Conservation (phyloP, 2,329 filamentous ascomycete genomes). For the Pseudocercospora eumusae region DNA sequence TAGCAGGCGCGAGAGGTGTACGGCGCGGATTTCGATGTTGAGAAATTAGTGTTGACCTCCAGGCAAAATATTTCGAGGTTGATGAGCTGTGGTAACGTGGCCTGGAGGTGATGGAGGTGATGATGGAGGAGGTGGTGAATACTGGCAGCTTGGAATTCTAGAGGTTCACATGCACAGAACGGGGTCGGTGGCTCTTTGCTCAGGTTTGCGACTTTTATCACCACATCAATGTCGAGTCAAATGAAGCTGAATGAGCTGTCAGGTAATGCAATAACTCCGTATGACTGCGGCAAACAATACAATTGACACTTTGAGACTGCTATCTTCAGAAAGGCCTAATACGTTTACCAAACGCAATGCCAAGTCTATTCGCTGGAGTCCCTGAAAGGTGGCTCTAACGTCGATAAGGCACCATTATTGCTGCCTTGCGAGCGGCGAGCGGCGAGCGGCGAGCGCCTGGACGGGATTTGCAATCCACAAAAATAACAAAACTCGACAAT, state of each 20-base stretch:
- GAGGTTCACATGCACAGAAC: constrained; percentile 15
- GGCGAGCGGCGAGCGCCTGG: too few relatives aligned
- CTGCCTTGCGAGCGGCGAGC: background rate
- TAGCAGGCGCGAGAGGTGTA: background rate
- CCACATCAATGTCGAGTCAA: background rate
- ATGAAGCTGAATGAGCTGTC: background rate
- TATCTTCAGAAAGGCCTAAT: background rate
- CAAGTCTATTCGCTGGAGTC: background rate
- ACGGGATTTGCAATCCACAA: background rate
- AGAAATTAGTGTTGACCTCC: background rate
- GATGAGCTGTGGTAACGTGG: constrained; percentile 5
- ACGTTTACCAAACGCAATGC: background rate
- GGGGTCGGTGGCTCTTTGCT: background rate
- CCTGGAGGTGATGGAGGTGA: background rate
- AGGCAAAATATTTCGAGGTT: constrained; percentile 4
- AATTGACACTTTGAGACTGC: background rate
- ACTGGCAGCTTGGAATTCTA: constrained; percentile 1
- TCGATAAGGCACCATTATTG: background rate
- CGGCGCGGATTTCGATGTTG: background rate
- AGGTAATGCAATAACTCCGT: background rate
- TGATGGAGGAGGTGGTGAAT: constrained; percentile 6
- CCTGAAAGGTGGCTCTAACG: constrained; percentile 7
- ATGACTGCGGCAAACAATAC: background rate
- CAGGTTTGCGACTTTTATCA: background rate
- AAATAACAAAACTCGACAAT: background rate